Evolutionary conservation across 2,329 filamentous ascomycete genomes (phyloP).

Genomic region (Blastomyces parvus): DNA sequence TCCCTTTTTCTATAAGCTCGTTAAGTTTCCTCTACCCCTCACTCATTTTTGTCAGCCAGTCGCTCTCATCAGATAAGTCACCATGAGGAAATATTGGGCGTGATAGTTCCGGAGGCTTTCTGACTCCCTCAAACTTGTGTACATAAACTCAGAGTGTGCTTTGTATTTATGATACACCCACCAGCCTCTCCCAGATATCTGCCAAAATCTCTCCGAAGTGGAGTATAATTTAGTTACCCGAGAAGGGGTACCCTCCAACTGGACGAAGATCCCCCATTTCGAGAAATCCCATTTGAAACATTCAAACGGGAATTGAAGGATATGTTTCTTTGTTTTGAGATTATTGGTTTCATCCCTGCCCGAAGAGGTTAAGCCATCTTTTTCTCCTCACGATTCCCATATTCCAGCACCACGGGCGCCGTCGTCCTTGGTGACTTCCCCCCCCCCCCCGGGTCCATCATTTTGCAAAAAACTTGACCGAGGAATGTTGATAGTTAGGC

Average conservation of each 20-base stretch:
- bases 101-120: neutral
- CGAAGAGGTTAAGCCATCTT: neutral
- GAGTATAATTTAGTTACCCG: neutral
- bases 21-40: too few relatives aligned
- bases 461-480: neutral
- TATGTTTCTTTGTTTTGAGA: neutral
- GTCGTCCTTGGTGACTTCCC: neutral
- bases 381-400: neutral
- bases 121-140: neutral
- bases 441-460: too few relatives aligned
- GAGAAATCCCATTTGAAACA: neutral
- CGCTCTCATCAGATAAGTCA: too few relatives aligned
- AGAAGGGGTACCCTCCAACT: neutral
- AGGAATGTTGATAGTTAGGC: too few relatives aligned
- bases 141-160: neutral
- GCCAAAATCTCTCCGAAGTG: neutral
- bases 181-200: neutral
- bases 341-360: neutral
- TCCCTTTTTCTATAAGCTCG: too few relatives aligned
- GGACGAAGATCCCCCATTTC: neutral
- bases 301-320: neutral
- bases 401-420: neutral
- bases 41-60: too few relatives aligned
- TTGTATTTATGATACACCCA: neutral
- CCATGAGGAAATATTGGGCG: neutral